Evolutionary conservation across 1,284 basidiomycete species (phyloP), one percentile per base, ranked within the genome.

Genomic region (Cryptococcus sp.): DNA sequence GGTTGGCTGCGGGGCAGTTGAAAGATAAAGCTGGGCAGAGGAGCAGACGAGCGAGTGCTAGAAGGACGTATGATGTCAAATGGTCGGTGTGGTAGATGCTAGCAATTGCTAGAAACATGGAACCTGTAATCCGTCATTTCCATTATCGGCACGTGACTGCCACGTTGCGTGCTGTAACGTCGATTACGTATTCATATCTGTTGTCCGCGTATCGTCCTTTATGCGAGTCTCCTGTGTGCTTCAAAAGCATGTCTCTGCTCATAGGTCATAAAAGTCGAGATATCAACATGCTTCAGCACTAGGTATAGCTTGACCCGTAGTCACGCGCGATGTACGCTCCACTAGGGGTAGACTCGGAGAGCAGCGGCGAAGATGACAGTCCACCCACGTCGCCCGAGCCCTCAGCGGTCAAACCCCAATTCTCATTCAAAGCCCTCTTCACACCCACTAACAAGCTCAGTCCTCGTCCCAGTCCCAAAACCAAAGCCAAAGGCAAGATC

Each of bases 341-440:
- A 20, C 54, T 48, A 31, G 61, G 61, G 40, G 54, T 62, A 13
- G 57, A 62, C 47, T 53, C 61, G 44, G 53, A 54, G 6, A 56
- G 54, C 15, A 57, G 54, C 23, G 57, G 57, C 4, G 61, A 62
- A 57, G 57, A 62, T 3, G 41, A 19, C 11, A 59, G 47, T 16
- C 54, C 57, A 13, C 57, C 54, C 11, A 47, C 54, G n/a, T 56
- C 61, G 16, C 57, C 54, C 1, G n/a, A 13, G 4, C 22, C 44
- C 16, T 10, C 55, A 5, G 41, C 44, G 2, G 20, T 40, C 31
- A 53, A 31, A 41, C 50, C 51, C 3, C 58, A 59, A 20, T 62
- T 62, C 50, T 59, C 53, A 19, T 59, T 62, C 44, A 48, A 41
- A 47, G 40, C 50, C 4, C 53, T 62, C 5, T 62, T 62, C 54